These are phyloP conservation scores for Sporothrix brasiliensis DNA, from an alignment of 2,329 filamentous ascomycete species.

Conservation along the genomic window DNA sequence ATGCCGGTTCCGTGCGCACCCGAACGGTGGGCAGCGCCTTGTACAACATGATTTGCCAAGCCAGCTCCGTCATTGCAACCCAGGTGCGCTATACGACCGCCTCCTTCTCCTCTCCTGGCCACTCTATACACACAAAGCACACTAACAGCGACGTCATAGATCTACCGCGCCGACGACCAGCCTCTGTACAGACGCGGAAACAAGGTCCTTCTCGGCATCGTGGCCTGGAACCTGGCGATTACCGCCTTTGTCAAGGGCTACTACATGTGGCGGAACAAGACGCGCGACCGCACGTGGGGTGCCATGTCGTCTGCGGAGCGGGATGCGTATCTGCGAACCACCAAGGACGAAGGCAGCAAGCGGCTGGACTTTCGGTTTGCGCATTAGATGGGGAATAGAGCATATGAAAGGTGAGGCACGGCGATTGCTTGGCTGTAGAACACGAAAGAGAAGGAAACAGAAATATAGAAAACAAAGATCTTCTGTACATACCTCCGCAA, in stretches of 20 bases:
- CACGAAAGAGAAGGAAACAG: too few species aligned
- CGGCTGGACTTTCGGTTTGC: slow-evolving; percentile 34
- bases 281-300: neutral
- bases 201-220: slow-evolving; percentile 47
- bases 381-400: neutral
- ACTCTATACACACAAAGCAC: neutral
- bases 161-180: slow-evolving; percentile 48
- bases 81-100: slow-evolving; percentile 40
- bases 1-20: slow-evolving; percentile 64
- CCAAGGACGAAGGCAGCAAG: slow-evolving; percentile 50
- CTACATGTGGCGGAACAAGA: slow-evolving; percentile 45
- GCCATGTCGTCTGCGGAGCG: slow-evolving; percentile 42
- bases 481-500: too few species aligned
- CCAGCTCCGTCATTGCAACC: slow-evolving; percentile 48
- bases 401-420: too few species aligned
- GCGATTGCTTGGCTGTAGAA: too few species aligned
- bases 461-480: too few species aligned
- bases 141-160: slow-evolving; percentile 32
- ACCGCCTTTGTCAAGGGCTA: slow-evolving; percentile 46
- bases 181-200: slow-evolving; percentile 52
- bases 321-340: slow-evolving; percentile 52
- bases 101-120: neutral
- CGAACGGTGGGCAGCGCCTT: slow-evolving; percentile 62
- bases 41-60: slow-evolving; percentile 61
- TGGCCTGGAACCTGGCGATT: slow-evolving; percentile 44